Evolutionary conservation across 768 basidiomycete genomes (phyloP).

Genomic region (Strobilomyces confusus): DNA sequence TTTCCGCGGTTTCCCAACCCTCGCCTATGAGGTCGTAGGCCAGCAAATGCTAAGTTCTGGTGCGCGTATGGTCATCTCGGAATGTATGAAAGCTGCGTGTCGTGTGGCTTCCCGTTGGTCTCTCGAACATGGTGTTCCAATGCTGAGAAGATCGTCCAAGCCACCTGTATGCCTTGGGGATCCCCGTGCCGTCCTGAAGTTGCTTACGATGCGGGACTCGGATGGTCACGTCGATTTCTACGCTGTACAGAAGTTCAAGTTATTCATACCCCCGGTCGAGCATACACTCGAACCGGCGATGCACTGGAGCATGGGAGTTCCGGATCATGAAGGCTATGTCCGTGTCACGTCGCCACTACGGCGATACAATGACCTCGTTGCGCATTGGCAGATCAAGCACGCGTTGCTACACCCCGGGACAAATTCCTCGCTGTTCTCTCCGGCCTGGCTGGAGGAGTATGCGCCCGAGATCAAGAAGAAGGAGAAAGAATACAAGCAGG

Average conservation of each 20-base stretch:
- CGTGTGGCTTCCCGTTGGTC: conserved; percentile 73
- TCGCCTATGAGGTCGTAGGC: conserved; percentile 42
- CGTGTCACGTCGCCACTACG: conserved; percentile 86
- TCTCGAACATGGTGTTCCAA: conserved; percentile 52
- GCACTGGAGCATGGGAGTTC: conserved; percentile 71
- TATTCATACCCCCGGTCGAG: conserved; percentile 34
- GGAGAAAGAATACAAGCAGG: conserved; percentile 34
- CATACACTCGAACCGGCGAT: conserved; percentile 52
- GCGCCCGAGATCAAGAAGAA: conserved; percentile 34
- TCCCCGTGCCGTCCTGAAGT: conserved; percentile 33
- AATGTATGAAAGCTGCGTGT: conserved; percentile 80
- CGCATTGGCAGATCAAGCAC: conserved; percentile 93
- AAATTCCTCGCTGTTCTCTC: conserved; percentile 40
- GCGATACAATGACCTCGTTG: conserved; percentile 74
- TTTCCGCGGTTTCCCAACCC: conserved; percentile 48
- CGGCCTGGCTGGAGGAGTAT: conserved; percentile 43
- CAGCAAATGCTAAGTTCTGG: conserved; percentile 32
- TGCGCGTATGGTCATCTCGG: conserved; percentile 59
- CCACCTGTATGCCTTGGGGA: conserved; percentile 31
- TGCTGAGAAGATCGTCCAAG: conserved; percentile 53
- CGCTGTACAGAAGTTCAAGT: conserved; percentile 30
- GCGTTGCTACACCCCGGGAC: conserved; percentile 46
- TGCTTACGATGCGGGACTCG: conserved; percentile 48
- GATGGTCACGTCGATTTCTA: conserved; percentile 42
- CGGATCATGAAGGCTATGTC: conserved; percentile 72